Base-by-base conservation (phyloP, 805 yeast species). In the Isabelozyma pseudorhagii region DNA sequence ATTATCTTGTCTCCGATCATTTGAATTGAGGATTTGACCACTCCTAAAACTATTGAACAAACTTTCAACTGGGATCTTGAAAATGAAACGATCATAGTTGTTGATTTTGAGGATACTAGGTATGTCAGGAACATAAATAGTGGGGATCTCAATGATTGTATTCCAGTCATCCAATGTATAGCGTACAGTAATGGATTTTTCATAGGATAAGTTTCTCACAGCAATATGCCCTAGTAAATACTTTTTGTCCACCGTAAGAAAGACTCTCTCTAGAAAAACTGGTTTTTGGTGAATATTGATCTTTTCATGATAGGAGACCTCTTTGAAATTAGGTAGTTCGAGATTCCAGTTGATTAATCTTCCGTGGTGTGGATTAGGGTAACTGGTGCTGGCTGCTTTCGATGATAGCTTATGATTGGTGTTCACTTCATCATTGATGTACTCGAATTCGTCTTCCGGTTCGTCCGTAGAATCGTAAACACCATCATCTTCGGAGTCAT, bases 141-240 rank as follows among this genome's bases (percentile, higher is more conserved):
- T 87, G 40, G 82, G 83, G 31, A 85, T 79, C 61, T 87, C 93
- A 40, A 82, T 75, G 18, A 84, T 81, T 0, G 96, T 84, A 41
- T 70, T 71, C 98, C 98, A 92, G 58, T 76, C 69, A 63, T 93
- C 90, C 54, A 83, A 73, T 0, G 97, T 82, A 68, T 89, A 92
- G 48, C 91, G 75, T 13, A 88, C 78, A 13, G 81, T 78, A 15
- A 93, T 86, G 27, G 68, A 61, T 66, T 92, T 92, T 36, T 81
- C 77, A 66, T 75, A 92, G 9, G 85, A 75, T 4, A 89, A 47
- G 69, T 92, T 93, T 59, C 82, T 80, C 27, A 88, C 97, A 2
- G 93, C 88, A 43, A 92, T 74, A 47, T 83, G 84, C 1, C 97
- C 97, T 46, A 81, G 63, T 13, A 92, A 68, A 49, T 71, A 73